Evolutionary conservation across 257 asterid genomes (phyloP), one percentile per base, ranked within the genome.

Genomic region (Coffea eugenioides): DNA sequence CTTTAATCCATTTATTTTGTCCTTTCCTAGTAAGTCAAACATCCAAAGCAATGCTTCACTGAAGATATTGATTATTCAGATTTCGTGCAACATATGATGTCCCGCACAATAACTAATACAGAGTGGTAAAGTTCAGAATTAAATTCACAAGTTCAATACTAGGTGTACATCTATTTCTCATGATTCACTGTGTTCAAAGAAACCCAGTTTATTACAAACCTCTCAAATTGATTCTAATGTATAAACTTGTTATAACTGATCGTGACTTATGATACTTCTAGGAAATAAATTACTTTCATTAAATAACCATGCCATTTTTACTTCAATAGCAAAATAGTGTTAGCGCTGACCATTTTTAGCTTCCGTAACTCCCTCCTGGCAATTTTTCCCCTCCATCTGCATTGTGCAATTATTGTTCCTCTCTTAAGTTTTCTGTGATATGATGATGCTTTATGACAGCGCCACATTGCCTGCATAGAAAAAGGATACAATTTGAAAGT

Each of bases 381-480:
- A 82, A 83, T 80, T 90, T 75, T 92, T 77, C 94, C 98, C 84
- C 98, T 93, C 95, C 93, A 93, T 85, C 87, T 89, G 91, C 97
- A 92, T 83, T 96, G 99, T 72, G 96, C 84, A 81, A 81, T 80
- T 81, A 94, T 71, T 64, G 93, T 84, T 84, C 99, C 99, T 83
- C 79, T 85, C 88, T 85, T 90, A 71, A 96, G 96, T 89, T 85
- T 94, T 83, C 82, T 87, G 81, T 85, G 91, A 85, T 84, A 86
- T 39, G 89, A 80, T 77, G 88, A 77, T 80, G 92, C 90, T 86
- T 79, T 91, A 87, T 86, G 89, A 86, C 97, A 88, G 79, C 94
- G 97, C 98, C 99, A 96, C 84, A 89, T 79, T 83, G 97, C 91
- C 98, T 95, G 82, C 59, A 79, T 80, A 81, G 80, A 78, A 80